Percentiles rank a stretch among this genome's conserved stretches.
phyloP scores from a whole-genome alignment of 2,329 filamentous ascomycete genomes.

The Epichloe uncinata region DNA sequence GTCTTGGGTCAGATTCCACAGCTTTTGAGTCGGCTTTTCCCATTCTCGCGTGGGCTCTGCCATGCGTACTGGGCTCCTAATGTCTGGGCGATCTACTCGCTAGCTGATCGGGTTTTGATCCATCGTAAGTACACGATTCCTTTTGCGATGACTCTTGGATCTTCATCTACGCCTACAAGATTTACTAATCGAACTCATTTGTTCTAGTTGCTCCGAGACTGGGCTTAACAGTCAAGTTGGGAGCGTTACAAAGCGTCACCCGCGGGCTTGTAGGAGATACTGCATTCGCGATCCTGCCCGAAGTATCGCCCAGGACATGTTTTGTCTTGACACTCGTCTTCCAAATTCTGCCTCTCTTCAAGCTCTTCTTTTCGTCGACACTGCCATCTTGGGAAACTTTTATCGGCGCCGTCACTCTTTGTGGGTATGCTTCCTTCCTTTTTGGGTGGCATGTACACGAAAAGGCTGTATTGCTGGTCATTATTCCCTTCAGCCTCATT shows the following conservation, averaged over 20 bases:
- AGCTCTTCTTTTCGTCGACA: constrained; percentile 49
- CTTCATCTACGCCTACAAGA: neutral
- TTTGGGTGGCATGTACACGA: constrained; percentile 99
- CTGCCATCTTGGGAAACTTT: constrained; percentile 80
- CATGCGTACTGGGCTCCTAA: constrained; percentile 99
- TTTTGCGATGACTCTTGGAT: neutral
- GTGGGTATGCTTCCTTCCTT: constrained; percentile 90
- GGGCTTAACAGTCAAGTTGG: constrained; percentile 56
- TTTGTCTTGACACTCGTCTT: constrained; percentile 74
- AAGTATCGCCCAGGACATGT: constrained; percentile 67
- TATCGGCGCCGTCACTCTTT: constrained; percentile 77
- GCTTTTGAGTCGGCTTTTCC: constrained; percentile 73
- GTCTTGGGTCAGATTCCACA: constrained; percentile 73
- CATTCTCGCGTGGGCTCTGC: constrained; percentile 84
- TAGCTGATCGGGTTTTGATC: constrained; percentile 72
- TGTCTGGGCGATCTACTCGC: constrained; percentile 93
- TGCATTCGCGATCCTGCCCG: constrained; percentile 82
- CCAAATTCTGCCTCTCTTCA: constrained; percentile 66
- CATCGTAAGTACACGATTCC: constrained; percentile 41
- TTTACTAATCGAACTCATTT: neutral
- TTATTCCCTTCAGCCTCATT: constrained; percentile 88
- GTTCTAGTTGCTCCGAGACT: constrained; percentile 63
- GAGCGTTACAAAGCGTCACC: constrained; percentile 78
- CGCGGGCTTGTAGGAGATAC: constrained; percentile 88
- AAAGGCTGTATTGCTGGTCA: constrained; percentile 86